A percentile compares a stretch with the other conserved stretches of the same genome.
These are phyloP conservation scores for Rhodotorula kratochvilovae DNA, from an alignment of 768 basidiomycete genomes.

Conservation along the genomic window DNA sequence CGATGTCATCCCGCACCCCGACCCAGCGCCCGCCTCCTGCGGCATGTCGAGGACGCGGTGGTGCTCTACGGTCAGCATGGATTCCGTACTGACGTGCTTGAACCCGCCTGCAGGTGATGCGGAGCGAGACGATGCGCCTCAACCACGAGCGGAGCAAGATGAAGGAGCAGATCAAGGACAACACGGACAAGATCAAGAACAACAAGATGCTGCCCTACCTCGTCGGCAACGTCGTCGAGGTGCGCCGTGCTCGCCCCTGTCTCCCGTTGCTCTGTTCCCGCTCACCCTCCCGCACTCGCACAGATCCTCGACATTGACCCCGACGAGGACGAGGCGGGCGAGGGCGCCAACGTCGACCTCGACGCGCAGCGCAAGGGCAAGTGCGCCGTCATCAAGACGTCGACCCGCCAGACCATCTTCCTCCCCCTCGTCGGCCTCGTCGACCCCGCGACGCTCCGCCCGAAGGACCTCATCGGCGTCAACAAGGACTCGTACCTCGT, in stretches of 20 bases:
- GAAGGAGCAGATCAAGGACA: conserved; percentile 98
- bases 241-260: conserved; percentile 47
- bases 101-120: conserved; percentile 70
- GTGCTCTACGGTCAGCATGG: too few relatives aligned
- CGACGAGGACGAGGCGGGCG: conserved; percentile 55
- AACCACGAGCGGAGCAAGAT: conserved; percentile 92
- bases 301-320: conserved; percentile 93
- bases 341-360: conserved; percentile 86
- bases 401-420: conserved; percentile 94
- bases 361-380: conserved; percentile 96
- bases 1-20: not conserved
- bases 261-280: not conserved
- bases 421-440: conserved; percentile 96
- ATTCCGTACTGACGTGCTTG: not conserved
- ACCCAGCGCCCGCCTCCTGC: too few relatives aligned
- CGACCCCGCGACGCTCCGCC: conserved; percentile 80
- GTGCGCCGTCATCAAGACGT: conserved; percentile 98
- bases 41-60: too few relatives aligned
- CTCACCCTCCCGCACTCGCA: not conserved
- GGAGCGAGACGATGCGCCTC: conserved; percentile 83
- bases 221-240: conserved; percentile 96
- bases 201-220: conserved; percentile 98
- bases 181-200: conserved; percentile 97
- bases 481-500: conserved; percentile 99
- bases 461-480: conserved; percentile 92